phyloP scores from a whole-genome alignment of 2,329 filamentous ascomycete species.

The Zymoseptoria ardabiliae region DNA sequence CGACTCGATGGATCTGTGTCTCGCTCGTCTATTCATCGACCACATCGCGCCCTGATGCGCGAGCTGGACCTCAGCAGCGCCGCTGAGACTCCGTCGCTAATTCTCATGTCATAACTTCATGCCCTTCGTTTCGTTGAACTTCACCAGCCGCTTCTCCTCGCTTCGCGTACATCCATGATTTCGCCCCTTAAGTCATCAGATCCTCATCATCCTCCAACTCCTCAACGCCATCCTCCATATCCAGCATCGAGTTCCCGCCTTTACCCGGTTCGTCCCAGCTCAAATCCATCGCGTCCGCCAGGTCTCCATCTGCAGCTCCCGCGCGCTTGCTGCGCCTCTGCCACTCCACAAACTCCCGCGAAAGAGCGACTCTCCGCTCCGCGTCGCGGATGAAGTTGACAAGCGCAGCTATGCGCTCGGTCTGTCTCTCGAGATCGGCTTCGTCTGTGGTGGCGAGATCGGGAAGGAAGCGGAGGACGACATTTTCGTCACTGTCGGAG shows the following conservation, averaged over 20 bases:
- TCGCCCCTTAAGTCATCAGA: constrained; percentile 21
- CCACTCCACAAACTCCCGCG: constrained; percentile 52
- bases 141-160: background rate
- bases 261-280: constrained; percentile 23
- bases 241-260: background rate
- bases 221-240: constrained; percentile 3
- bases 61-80: background rate
- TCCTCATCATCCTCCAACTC: constrained; percentile 19
- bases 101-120: background rate
- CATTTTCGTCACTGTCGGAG: constrained; percentile 38
- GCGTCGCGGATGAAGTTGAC: constrained; percentile 46
- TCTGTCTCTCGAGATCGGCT: constrained; percentile 42
- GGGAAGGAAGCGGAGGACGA: constrained; percentile 47
- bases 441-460: constrained; percentile 7
- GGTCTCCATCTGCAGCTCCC: constrained; percentile 27
- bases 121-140: background rate
- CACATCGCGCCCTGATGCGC: background rate
- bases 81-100: background rate
- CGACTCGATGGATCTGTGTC: background rate
- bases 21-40: background rate
- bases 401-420: constrained; percentile 43
- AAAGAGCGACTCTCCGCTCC: constrained; percentile 50
- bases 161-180: background rate
- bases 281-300: constrained; percentile 32
- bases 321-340: constrained; percentile 41